Evolutionary conservation across 495 filamentous ascomycete species (phyloP).

Genomic region (Annulohypoxylon moriforme): DNA sequence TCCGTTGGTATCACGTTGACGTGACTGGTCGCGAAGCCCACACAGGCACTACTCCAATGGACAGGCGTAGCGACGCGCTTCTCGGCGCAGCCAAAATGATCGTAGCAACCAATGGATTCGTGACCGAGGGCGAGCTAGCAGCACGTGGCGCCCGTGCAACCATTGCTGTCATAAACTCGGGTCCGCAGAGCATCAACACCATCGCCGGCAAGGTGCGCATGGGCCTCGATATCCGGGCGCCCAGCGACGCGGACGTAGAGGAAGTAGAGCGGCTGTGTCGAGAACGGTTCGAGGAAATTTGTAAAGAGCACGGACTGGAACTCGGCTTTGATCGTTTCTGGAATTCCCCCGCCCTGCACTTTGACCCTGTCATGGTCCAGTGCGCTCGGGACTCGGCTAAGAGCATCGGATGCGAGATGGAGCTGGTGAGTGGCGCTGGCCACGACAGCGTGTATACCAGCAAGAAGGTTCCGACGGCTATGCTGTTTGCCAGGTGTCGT

Average conservation of each 20-base stretch:
- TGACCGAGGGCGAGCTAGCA: not conserved
- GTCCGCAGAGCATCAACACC: constrained; percentile 66
- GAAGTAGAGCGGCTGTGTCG: constrained; percentile 58
- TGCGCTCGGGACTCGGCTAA: not conserved
- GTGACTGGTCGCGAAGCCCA: constrained; percentile 64
- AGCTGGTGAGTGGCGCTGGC: constrained; percentile 54
- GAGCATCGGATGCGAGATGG: not conserved
- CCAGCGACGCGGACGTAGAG: constrained; percentile 66
- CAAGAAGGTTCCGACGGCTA: constrained; percentile 50
- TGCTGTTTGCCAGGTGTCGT: constrained; percentile 56
- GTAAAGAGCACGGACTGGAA: not conserved
- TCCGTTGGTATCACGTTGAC: constrained; percentile 69
- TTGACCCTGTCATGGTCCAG: not conserved
- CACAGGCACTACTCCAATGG: constrained; percentile 77
- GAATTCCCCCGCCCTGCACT: not conserved
- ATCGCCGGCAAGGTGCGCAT: constrained; percentile 74
- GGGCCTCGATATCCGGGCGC: constrained; percentile 73
- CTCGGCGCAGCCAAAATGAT: constrained; percentile 66
- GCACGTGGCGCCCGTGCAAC: constrained; percentile 63
- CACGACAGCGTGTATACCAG: constrained; percentile 63
- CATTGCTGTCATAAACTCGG: constrained; percentile 71
- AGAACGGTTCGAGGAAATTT: not conserved
- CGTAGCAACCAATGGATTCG: constrained; percentile 65
- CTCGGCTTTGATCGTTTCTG: not conserved
- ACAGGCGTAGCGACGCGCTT: constrained; percentile 68